Evolutionary conservation across 1,284 basidiomycete genomes (phyloP).

Genomic region (Trichosporon ovoides): DNA sequence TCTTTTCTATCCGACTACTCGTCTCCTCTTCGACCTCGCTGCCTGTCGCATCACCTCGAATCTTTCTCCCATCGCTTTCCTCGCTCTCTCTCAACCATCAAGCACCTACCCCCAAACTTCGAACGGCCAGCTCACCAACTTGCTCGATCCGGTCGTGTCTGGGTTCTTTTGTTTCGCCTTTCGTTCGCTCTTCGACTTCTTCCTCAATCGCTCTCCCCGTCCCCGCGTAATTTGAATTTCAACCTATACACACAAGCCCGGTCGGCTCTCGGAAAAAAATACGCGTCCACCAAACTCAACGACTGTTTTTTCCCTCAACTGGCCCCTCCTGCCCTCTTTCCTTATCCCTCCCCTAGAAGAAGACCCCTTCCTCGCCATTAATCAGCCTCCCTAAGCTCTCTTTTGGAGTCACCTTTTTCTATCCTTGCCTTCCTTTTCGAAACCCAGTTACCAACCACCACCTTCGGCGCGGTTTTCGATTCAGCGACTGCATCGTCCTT

Average conservation of each 20-base stretch:
- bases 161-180: not conserved
- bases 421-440: not conserved
- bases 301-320: not conserved
- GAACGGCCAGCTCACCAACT: not conserved
- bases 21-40: not conserved
- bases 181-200: not conserved
- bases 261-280: conserved; percentile 7
- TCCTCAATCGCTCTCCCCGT: not conserved
- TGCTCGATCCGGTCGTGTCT: not conserved
- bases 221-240: too few relatives aligned
- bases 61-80: not conserved
- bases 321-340: conserved; percentile 1
- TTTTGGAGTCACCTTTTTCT: conserved; percentile 5
- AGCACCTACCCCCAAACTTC: not conserved
- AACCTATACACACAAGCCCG: too few relatives aligned
- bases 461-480: not conserved
- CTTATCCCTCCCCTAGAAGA: conserved; percentile 2
- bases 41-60: not conserved
- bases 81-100: not conserved
- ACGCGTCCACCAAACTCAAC: conserved; percentile 5
- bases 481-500: too few relatives aligned
- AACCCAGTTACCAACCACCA: not conserved
- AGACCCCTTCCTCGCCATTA: conserved; percentile 1
- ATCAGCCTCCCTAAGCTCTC: not conserved
- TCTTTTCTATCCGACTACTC: conserved; percentile 4